Evolutionary conservation across 306 rosid genomes (phyloP), one percentile per base, ranked within the genome.

Genomic region (Chamaecrista fasciculata): DNA sequence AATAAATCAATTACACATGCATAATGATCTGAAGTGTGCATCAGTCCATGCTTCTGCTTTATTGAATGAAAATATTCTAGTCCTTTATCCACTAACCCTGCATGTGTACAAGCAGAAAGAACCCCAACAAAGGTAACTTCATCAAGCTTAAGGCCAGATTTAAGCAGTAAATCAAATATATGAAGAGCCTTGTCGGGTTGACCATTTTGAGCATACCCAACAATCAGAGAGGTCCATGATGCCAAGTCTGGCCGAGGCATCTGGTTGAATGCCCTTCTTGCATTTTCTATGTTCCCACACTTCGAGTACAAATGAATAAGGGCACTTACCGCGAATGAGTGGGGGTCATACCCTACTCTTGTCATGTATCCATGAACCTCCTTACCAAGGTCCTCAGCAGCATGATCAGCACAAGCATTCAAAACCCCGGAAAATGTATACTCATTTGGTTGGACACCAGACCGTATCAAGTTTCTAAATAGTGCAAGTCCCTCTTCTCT

Each of bases 221-320:
- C 81, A 64, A 86, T 85, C 57, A 89, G 73, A 76, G 93, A 83
- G 64, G 87, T 89, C 91, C 91, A 85, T 0, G 93, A 83, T 56
- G 85, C 86, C 76, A 89, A 76, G 79, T 86, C 89, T 10, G 86
- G 89, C 25, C 10, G 42, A 62, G 85, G 83, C 72, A 89, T 79
- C 68, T 57, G 79, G 42, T 64, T 44, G 66, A 89, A 87, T 58
- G 83, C 86, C 74, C 57, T 81, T 66, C 78, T 79, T 48, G 91
- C 91, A 58, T 66, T 75, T 36, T 59, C 77, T n/a, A 71, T 76
- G 69, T 76, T 83, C 75, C 90, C 89, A 78, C 93, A 86, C 52
- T 86, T 87, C 0, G 91, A 83, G 78, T 83, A 87, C 82, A 83
- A 50, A 76, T 81, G 91, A 76, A 83, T 84, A 70, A 89, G 93